These are phyloP conservation scores for Candida succiphila DNA, from an alignment of 805 yeast species.

Conservation along the genomic window DNA sequence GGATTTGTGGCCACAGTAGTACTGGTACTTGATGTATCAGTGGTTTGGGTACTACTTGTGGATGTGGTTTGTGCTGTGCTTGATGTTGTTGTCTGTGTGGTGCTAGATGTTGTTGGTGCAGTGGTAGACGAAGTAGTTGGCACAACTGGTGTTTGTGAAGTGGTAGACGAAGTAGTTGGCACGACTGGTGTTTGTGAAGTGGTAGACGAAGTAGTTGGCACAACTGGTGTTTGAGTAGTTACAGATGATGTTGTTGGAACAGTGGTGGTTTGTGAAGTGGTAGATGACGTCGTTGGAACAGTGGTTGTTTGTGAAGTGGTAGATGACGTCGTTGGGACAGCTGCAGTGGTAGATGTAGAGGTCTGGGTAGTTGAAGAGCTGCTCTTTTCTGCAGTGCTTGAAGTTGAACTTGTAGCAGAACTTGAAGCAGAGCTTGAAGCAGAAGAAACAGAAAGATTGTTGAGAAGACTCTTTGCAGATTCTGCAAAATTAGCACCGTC, in stretches of 20 bases:
- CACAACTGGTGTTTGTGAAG: constrained; percentile 7
- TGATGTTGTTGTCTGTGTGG: too few species aligned
- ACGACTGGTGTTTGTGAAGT: constrained; percentile 8
- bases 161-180: constrained; percentile 5
- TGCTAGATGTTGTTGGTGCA: constrained; percentile 5
- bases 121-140: constrained; percentile 13
- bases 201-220: constrained; percentile 6
- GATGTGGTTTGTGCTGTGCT: too few species aligned
- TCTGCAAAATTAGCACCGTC: constrained; percentile 27
- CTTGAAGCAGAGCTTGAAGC: constrained; percentile 7
- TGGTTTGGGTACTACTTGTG: constrained; percentile 3
- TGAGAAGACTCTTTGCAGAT: constrained; percentile 16
- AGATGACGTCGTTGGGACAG: constrained; percentile 5
- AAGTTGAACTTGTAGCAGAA: constrained; percentile 4
- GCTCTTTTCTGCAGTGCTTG: constrained; percentile 4
- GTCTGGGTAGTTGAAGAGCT: constrained; percentile 2
- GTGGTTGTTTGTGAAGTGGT: constrained; percentile 9
- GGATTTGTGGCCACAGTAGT: constrained; percentile 3
- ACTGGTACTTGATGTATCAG: constrained; percentile 6
- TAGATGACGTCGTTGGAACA: constrained; percentile 7
- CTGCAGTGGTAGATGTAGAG: constrained; percentile 5
- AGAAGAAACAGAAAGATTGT: constrained; percentile 5
- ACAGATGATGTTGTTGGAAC: constrained; percentile 2
- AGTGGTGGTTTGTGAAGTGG: constrained; percentile 5
- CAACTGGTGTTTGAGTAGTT: constrained; percentile 4